Evolutionary conservation across 345 rosid genomes (phyloP).

Genomic region (Hibiscus mutabilis): DNA sequence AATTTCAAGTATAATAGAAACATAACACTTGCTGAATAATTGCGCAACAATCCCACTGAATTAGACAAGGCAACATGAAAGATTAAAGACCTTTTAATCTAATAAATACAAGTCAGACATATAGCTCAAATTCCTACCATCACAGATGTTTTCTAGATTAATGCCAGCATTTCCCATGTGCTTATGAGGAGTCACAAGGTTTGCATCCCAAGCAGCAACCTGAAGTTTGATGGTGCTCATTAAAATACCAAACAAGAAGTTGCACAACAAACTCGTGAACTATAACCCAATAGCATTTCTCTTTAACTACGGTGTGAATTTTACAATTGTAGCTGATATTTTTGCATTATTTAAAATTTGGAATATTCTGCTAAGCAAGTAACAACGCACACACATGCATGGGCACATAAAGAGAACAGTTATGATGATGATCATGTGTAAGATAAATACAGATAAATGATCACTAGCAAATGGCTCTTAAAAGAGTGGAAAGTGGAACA

Average conservation of each 20-base stretch:
- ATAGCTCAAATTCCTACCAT: slow-evolving; percentile 50
- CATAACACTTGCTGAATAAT: not conserved
- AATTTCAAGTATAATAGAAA: not conserved
- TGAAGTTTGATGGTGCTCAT: slow-evolving; percentile 20
- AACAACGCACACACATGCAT: not conserved
- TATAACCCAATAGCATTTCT: not conserved
- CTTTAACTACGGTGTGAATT: not conserved
- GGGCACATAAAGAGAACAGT: not conserved
- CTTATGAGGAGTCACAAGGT: slow-evolving; percentile 87
- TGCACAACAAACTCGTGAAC: not conserved
- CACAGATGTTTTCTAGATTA: slow-evolving; percentile 51
- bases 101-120: not conserved
- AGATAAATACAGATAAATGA: not conserved
- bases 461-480: not conserved
- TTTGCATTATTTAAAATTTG: not conserved
- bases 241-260: not conserved
- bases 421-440: not conserved
- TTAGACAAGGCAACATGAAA: not conserved
- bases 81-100: not conserved
- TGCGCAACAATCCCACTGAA: not conserved
- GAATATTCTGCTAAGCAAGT: not conserved
- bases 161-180: slow-evolving; percentile 86
- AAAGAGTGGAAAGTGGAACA: not conserved
- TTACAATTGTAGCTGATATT: not conserved
- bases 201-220: slow-evolving; percentile 99